phyloP scores from a whole-genome alignment of 2,329 filamentous ascomycete genomes.

The Fusarium napiforme region DNA sequence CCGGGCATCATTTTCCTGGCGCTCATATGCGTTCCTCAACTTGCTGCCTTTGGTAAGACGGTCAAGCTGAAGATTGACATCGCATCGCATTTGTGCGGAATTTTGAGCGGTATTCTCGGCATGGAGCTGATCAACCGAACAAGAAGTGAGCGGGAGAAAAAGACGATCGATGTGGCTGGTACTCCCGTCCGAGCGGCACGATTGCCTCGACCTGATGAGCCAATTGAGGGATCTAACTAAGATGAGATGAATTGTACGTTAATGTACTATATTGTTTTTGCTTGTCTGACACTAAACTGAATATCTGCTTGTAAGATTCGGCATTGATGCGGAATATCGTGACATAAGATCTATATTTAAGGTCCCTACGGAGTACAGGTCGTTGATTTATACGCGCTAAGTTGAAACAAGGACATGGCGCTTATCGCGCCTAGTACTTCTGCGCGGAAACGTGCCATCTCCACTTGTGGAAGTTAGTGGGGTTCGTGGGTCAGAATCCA shows the following conservation, averaged over 20 bases:
- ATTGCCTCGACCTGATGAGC: constrained; percentile 1
- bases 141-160: constrained; percentile 22
- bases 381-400: constrained; percentile 5
- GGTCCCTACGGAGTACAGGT: background rate
- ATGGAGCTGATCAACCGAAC: constrained; percentile 48
- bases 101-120: constrained; percentile 59
- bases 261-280: constrained; percentile 33
- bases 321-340: background rate
- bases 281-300: constrained; percentile 24
- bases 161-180: constrained; percentile 30
- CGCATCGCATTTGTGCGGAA: constrained; percentile 64
- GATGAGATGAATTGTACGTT: background rate
- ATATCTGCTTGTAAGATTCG: constrained; percentile 12
- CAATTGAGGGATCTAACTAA: constrained; percentile 1
- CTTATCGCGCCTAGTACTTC: constrained; percentile 33
- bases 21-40: constrained; percentile 61
- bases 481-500: constrained; percentile 16
- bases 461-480: constrained; percentile 22
- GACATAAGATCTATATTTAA: background rate
- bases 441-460: background rate
- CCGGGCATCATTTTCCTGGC: constrained; percentile 65
- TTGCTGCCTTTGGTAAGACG: constrained; percentile 59
- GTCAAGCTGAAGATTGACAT: constrained; percentile 59
- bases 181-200: background rate
- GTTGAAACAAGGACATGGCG: constrained; percentile 20